Evolutionary conservation across 805 yeast species (phyloP).

Genomic region (Wickerhamiella australiensis): DNA sequence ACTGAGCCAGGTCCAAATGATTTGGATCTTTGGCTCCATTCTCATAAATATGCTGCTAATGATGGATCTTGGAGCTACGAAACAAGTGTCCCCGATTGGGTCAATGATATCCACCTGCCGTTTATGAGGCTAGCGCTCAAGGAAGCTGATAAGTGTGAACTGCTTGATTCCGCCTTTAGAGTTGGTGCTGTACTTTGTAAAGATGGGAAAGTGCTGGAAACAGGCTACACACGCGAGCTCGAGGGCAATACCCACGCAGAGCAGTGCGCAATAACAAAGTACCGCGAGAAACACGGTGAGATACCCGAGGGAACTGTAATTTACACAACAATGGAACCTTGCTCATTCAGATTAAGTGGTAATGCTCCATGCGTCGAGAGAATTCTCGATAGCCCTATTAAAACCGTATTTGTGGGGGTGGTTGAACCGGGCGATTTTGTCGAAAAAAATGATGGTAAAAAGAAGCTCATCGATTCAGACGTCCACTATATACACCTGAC

Average conservation of each 20-base stretch:
- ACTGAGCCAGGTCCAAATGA: slow-evolving; percentile 86
- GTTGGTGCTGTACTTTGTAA: slow-evolving; percentile 83
- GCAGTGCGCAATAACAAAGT: slow-evolving; percentile 81
- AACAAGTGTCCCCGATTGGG: slow-evolving; percentile 78
- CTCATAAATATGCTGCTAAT: slow-evolving; percentile 53
- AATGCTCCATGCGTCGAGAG: slow-evolving; percentile 80
- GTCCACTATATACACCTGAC: slow-evolving; percentile 69
- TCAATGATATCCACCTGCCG: slow-evolving; percentile 41
- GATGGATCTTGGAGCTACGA: slow-evolving; percentile 52
- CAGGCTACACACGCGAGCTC: slow-evolving; percentile 82
- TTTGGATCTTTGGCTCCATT: slow-evolving; percentile 82
- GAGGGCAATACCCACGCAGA: slow-evolving; percentile 97
- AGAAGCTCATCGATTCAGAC: slow-evolving; percentile 41
- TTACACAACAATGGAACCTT: slow-evolving; percentile 97
- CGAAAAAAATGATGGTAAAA: slow-evolving; percentile 54
- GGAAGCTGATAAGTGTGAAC: slow-evolving; percentile 70
- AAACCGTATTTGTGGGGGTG: slow-evolving; percentile 81
- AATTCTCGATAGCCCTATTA: slow-evolving; percentile 46
- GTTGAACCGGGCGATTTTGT: slow-evolving; percentile 84
- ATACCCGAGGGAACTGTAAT: slow-evolving; percentile 69
- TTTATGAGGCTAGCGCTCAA: slow-evolving; percentile 67
- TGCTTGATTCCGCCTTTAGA: slow-evolving; percentile 74
- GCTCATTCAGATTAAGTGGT: slow-evolving; percentile 79
- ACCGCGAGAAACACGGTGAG: slow-evolving; percentile 32
- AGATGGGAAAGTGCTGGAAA: slow-evolving; percentile 50